Conservation (phyloP, 2,329 filamentous ascomycete species). For the Aspergillus tanneri region DNA sequence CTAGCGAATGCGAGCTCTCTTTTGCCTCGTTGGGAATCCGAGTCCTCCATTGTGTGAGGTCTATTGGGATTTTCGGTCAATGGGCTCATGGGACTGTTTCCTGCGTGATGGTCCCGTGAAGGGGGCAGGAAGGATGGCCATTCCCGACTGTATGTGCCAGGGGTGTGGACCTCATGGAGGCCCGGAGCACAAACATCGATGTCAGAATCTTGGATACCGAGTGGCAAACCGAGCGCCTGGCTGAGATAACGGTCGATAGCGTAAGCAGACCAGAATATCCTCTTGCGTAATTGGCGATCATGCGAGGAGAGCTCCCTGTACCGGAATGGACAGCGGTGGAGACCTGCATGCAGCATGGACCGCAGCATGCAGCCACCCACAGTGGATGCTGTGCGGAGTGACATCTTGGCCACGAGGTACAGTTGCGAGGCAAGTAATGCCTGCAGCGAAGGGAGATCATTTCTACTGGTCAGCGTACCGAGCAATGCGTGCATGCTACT, state of each 20-base stretch:
- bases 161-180: slow-evolving; percentile 42
- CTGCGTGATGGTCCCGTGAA: neutral
- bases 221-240: slow-evolving; percentile 40
- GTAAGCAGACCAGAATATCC: slow-evolving; percentile 46
- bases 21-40: slow-evolving; percentile 16
- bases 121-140: neutral
- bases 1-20: slow-evolving; percentile 38
- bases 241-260: slow-evolving; percentile 45
- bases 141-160: slow-evolving; percentile 12
- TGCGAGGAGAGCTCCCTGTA: slow-evolving; percentile 48
- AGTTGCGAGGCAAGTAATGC: slow-evolving; percentile 51
- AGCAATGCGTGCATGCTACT: slow-evolving; percentile 41
- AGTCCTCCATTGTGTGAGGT: neutral
- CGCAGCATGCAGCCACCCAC: slow-evolving; percentile 50
- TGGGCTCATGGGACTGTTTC: neutral
- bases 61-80: neutral
- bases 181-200: slow-evolving; percentile 50
- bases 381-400: slow-evolving; percentile 50
- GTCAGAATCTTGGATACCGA: slow-evolving; percentile 44
- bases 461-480: slow-evolving; percentile 39
- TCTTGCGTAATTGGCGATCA: slow-evolving; percentile 42
- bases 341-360: slow-evolving; percentile 51
- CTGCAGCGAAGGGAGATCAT: slow-evolving; percentile 50
- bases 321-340: slow-evolving; percentile 54
- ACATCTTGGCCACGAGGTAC: slow-evolving; percentile 51